Evolutionary conservation across 345 rosid genomes (phyloP).

Genomic region (Rhodamnia argentea): DNA sequence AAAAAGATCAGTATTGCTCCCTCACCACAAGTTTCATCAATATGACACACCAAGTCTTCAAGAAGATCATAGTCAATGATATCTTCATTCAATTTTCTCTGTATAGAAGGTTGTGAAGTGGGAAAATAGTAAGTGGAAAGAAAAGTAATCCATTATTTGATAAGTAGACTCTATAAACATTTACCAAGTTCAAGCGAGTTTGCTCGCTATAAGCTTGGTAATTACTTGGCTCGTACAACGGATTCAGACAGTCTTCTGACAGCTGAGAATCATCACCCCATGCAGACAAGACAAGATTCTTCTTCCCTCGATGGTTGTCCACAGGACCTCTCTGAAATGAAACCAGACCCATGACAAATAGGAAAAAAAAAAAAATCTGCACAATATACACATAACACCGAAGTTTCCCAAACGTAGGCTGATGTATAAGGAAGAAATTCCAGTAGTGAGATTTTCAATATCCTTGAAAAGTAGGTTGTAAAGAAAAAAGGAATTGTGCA

Average conservation of each 20-base stretch:
- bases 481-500: neutral
- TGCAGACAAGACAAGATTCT: conserved; percentile 83
- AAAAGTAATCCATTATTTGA: neutral
- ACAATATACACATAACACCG: neutral
- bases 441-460: neutral
- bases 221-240: conserved; percentile 41
- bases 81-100: conserved; percentile 84
- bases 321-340: conserved; percentile 57
- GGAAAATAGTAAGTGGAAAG: conserved; percentile 3
- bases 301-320: conserved; percentile 70
- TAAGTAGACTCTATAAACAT: neutral
- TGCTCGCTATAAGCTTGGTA: conserved; percentile 60
- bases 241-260: conserved; percentile 60
- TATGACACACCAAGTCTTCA: conserved; percentile 78
- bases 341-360: neutral
- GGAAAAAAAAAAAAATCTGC: neutral
- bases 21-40: conserved; percentile 68
- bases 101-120: conserved; percentile 5
- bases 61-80: conserved; percentile 80
- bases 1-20: conserved; percentile 83
- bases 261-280: conserved; percentile 90
- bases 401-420: neutral
- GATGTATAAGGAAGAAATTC: neutral
- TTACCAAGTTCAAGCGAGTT: conserved; percentile 72
- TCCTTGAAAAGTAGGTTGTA: neutral